phyloP scores from a whole-genome alignment of 2,329 filamentous ascomycete species.

The Sporothrix mexicana region DNA sequence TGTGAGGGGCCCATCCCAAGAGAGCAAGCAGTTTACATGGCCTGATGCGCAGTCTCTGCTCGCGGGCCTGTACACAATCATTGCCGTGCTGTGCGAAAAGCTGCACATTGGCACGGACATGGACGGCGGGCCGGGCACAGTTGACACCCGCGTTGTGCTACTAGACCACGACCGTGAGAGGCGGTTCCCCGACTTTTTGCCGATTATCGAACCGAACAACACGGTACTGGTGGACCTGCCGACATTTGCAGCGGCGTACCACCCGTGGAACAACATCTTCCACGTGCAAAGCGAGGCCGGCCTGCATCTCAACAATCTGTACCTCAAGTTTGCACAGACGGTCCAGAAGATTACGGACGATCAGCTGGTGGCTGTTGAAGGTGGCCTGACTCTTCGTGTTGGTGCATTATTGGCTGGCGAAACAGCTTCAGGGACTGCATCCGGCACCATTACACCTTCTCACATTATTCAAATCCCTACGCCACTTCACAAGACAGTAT shows the following conservation, averaged over 20 bases:
- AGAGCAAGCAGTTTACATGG: slow-evolving; percentile 64
- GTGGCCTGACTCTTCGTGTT: slow-evolving; percentile 54
- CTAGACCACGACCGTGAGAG: slow-evolving; percentile 63
- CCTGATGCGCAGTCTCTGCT: slow-evolving; percentile 73
- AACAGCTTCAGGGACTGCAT: slow-evolving; percentile 27
- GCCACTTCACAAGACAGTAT: slow-evolving; percentile 64
- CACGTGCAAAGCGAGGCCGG: slow-evolving; percentile 69
- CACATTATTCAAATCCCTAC: slow-evolving; percentile 37
- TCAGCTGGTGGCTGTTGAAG: slow-evolving; percentile 58
- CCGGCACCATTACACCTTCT: neutral
- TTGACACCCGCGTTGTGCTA: slow-evolving; percentile 77
- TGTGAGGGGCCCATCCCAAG: slow-evolving; percentile 63
- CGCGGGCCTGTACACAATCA: slow-evolving; percentile 77
- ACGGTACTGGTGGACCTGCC: slow-evolving; percentile 51
- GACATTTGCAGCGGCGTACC: slow-evolving; percentile 53
- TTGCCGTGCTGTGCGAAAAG: slow-evolving; percentile 73
- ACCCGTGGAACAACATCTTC: slow-evolving; percentile 70
- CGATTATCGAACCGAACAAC: slow-evolving; percentile 51
- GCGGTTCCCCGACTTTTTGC: slow-evolving; percentile 48
- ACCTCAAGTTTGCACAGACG: slow-evolving; percentile 55
- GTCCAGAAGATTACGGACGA: slow-evolving; percentile 55
- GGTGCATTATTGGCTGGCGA: neutral
- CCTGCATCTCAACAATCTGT: slow-evolving; percentile 60
- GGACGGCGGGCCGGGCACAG: slow-evolving; percentile 65
- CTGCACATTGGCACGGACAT: slow-evolving; percentile 65